Evolutionary conservation across 352 stramenopile genomes (phyloP).

Genomic region (Thalassiosira sp.): DNA sequence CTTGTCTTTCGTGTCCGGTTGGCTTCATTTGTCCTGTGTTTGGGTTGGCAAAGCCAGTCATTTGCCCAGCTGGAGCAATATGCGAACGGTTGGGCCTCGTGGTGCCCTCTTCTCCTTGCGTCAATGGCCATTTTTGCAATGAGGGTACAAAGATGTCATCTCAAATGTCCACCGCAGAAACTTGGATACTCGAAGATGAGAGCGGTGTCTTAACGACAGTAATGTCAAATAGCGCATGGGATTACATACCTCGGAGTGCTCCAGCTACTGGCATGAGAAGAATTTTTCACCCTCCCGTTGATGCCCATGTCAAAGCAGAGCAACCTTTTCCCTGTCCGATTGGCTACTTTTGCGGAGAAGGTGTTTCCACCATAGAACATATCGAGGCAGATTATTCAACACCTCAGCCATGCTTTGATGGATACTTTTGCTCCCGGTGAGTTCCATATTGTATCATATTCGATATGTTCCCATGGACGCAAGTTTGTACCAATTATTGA

Average conservation of each 20-base stretch:
- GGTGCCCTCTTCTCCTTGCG: slow-evolving; percentile 86
- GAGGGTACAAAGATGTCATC: slow-evolving; percentile 91
- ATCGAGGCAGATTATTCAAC: slow-evolving; percentile 89
- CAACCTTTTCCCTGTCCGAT: slow-evolving; percentile 93
- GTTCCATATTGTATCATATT: slow-evolving; percentile 78
- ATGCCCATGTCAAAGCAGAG: slow-evolving; percentile 75
- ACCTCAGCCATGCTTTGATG: slow-evolving; percentile 92
- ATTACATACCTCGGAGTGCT: slow-evolving; percentile 36
- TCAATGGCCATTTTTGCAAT: slow-evolving; percentile 91
- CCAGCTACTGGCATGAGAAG: slow-evolving; percentile 60
- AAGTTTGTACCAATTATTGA: not conserved
- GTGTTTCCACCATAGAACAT: slow-evolving; percentile 82
- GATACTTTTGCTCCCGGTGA: slow-evolving; percentile 95
- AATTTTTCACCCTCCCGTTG: slow-evolving; percentile 41
- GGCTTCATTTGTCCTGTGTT: slow-evolving; percentile 93
- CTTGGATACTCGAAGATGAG: slow-evolving; percentile 55
- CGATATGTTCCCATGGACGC: no score
- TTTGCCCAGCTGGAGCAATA: slow-evolving; percentile 91
- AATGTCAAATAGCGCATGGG: slow-evolving; percentile 49
- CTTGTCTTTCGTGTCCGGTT: slow-evolving; percentile 90
- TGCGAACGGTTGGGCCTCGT: slow-evolving; percentile 89
- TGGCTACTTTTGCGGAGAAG: slow-evolving; percentile 90
- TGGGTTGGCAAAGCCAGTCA: slow-evolving; percentile 87
- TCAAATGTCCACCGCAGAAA: slow-evolving; percentile 49
- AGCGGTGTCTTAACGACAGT: slow-evolving; percentile 41